Evolutionary conservation across 805 yeast species (phyloP).

Genomic region (Cyberlindnera mycetangii): DNA sequence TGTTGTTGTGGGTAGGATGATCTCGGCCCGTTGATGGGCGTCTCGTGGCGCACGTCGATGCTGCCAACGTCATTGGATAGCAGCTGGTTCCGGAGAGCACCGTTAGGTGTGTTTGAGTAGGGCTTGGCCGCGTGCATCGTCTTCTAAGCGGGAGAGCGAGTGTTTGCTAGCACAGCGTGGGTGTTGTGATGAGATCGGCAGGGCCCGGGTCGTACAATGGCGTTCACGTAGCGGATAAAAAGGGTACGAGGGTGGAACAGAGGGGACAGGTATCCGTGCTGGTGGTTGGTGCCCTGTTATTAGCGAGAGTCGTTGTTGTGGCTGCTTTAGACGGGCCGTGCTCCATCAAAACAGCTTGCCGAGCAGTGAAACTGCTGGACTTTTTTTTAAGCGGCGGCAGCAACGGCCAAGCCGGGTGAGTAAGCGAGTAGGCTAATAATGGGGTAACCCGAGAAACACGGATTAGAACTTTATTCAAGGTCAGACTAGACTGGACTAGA

Average conservation of each 20-base stretch:
- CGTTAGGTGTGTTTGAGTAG: conserved; percentile 4
- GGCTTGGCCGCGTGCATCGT: conserved; percentile 18
- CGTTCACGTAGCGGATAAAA: neutral
- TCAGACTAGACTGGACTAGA: too few species aligned
- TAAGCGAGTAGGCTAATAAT: too few species aligned
- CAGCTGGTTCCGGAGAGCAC: conserved; percentile 33
- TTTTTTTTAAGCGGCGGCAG: neutral
- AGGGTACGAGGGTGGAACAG: neutral
- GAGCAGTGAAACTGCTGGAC: neutral
- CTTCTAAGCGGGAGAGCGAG: neutral
- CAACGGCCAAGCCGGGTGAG: neutral
- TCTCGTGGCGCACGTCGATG: conserved; percentile 44
- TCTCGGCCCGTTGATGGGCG: conserved; percentile 28
- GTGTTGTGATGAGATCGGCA: neutral
- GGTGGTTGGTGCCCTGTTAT: neutral
- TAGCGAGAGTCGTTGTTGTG: neutral
- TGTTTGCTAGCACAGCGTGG: neutral
- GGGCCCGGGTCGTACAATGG: neutral
- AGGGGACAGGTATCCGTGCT: neutral
- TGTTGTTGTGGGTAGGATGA: conserved; percentile 11
- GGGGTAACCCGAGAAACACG: too few species aligned
- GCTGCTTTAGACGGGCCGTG: neutral
- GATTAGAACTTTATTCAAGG: too few species aligned
- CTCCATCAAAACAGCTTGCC: neutral
- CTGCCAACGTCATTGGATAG: conserved; percentile 39